A percentile compares a stretch with the other conserved stretches of the same genome.
Evolutionary conservation across 345 rosid genomes (phyloP).

Genomic region (Pistacia vera): DNA sequence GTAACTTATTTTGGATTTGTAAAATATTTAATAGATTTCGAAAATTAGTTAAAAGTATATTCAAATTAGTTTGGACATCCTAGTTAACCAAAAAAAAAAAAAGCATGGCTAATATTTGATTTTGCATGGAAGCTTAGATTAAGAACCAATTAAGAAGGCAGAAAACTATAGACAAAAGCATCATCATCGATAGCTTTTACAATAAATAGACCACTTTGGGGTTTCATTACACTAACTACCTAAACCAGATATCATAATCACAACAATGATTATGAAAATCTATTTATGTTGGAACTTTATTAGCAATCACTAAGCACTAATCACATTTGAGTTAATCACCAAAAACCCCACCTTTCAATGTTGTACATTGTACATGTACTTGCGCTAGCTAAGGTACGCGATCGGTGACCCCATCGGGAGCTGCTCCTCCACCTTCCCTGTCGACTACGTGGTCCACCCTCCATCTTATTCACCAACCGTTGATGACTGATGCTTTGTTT

Average conservation of each 20-base stretch:
- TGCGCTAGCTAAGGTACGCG: conserved; percentile 7
- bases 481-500: neutral
- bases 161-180: conserved; percentile 2
- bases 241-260: neutral
- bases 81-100: too few species aligned
- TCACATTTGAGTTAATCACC: neutral
- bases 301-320: neutral
- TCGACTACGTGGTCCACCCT: neutral
- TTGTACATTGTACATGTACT: conserved; percentile 10
- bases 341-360: neutral
- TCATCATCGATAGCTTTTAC: conserved; percentile 11
- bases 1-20: too few species aligned
- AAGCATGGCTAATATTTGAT: conserved; percentile 8
- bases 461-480: conserved; percentile 5
- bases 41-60: too few species aligned
- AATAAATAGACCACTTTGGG: neutral
- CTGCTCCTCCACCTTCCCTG: neutral
- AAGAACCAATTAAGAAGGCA: neutral
- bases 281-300: neutral
- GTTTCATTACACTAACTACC: neutral
- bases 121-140: conserved; percentile 2
- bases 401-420: neutral
- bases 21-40: too few species aligned
- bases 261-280: conserved; percentile 3
- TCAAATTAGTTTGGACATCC: too few species aligned